Evolutionary conservation across 352 stramenopile species (phyloP), one percentile per base, ranked within the genome.

Genomic region (Phytophthora hibernalis): DNA sequence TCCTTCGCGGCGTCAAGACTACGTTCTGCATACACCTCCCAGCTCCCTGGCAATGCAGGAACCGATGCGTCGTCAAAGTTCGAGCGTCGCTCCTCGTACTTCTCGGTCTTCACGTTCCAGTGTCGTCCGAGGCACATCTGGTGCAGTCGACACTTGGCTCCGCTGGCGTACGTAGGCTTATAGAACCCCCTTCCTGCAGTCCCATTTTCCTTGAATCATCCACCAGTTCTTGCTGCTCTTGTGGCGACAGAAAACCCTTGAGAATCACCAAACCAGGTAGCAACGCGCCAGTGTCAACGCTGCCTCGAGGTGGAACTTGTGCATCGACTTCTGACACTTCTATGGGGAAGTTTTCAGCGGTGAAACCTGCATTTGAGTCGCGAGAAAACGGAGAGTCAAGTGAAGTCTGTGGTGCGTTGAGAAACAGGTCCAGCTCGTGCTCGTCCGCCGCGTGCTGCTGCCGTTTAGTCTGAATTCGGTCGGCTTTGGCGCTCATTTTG

Each of bases 91-190:
- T 74, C 40, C 52, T 90, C 82, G 69, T 92, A 92, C 66, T 82
- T 68, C 49, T 92, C 82, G n/a, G 80, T 79, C 21, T 86, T 65
- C 28, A 90, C 80, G 56, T 92, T 90, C 83, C 83, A 92, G 67
- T 89, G 82, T 26, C 74, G 72, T 15, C 83, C 83, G 20, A 90
- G 66, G 43, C 83, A 92, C 81, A 90, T 92, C 52, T 90, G 82
- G 42, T 90, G 83, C 76, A 90, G 68, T 18, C 82, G 79, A 58
- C 82, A 90, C 70, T 88, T 88, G 65, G 81, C 82, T 30, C 83
- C 83, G 43, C 82, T 90, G 20, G 81, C 82, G 56, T 90, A 92
- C 52, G 78, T 86, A 9, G 83, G 83, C 44, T 80, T 84, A 61
- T 90, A 92, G 58, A 90, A 90, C 80, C 82, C 6, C 82, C 80